phyloP scores from a whole-genome alignment of 345 rosid genomes.

The Kandelia obovata region DNA sequence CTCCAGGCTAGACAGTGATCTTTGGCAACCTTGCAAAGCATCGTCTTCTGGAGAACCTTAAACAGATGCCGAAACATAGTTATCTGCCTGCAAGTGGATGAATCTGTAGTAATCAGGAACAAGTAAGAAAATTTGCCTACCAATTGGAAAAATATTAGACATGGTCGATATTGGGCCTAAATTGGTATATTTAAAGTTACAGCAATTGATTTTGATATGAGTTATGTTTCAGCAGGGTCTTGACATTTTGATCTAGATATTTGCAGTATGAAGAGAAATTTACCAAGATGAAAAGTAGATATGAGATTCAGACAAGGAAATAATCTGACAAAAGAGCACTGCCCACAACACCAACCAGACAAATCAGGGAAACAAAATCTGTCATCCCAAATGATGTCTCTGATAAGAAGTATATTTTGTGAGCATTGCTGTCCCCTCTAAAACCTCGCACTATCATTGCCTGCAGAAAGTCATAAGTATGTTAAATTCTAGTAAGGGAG shows the following conservation, averaged over 20 bases:
- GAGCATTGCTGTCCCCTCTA: conserved; percentile 70
- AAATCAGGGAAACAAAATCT: conserved; percentile 52
- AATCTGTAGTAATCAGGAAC: neutral
- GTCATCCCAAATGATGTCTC: conserved; percentile 50
- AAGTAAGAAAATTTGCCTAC: neutral
- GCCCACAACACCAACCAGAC: conserved; percentile 57
- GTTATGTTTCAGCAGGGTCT: too few species aligned
- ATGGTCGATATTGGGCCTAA: too few species aligned
- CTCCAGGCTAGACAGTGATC: too few species aligned
- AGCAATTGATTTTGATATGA: too few species aligned
- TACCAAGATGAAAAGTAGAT: neutral
- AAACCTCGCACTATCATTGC: conserved; percentile 99
- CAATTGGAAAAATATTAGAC: too few species aligned
- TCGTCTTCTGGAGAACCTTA: too few species aligned
- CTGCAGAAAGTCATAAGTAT: conserved; percentile 31
- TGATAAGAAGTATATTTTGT: conserved; percentile 60
- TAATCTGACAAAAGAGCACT: conserved; percentile 67
- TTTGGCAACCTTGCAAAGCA: too few species aligned
- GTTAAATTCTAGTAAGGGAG: too few species aligned
- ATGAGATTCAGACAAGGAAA: conserved; percentile 37
- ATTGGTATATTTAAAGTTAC: too few species aligned
- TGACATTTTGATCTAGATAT: too few species aligned
- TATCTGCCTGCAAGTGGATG: neutral
- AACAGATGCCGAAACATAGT: too few species aligned
- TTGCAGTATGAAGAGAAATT: neutral